Base-by-base conservation (phyloP, 2,329 filamentous ascomycete species). In the Fusarium sp. region DNA sequence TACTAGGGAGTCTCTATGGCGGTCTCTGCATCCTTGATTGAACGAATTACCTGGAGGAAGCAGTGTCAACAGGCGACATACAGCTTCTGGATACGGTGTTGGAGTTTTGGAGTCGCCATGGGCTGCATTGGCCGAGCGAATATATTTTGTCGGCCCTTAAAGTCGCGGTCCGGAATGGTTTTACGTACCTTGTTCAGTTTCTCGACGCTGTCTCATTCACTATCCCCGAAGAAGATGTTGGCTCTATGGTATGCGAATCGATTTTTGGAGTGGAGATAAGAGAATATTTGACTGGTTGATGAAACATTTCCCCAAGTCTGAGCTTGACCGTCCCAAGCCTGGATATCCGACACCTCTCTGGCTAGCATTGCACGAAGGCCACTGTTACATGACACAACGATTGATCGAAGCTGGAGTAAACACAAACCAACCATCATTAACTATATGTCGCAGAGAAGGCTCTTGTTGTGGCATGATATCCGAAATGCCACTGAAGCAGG, bases 381-480 rank as follows among this genome's bases (percentile, higher is more conserved):
- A 28, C 0, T 0, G 4, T 1, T 13, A 32, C 1, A 40, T 60
- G 25, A 18, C 16, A 3, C 5, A 6, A 2, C 4, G 38, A 2
- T 33, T 64, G 4, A 7, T 60, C 6, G 4, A 52, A 9, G 11
- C 33, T n/a, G 56, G 56, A 2, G 46, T 40, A 0, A n/a, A 23
- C 10, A 16, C 37, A 2, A 43, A 47, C 3, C 5, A 13, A 19
- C 9, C 1, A 4, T 64, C 62, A 25, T 2, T 12, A 2, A 21
- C 5, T 3, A 1, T 28, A n/a, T 52, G 10, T 5, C 37, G 21
- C 7, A 6, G 3, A 1, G 19, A 35, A 9, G 1, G 4, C 6
- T 15, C 6, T 3, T 10, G 15, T 4, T 0, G 18, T 7, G 2
- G 3, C 5, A 11, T 1, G 8, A 18, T 3, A 37, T 7, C 1